Conservation (phyloP, 176 grass and related monocot species). For the Juncus effusus region DNA sequence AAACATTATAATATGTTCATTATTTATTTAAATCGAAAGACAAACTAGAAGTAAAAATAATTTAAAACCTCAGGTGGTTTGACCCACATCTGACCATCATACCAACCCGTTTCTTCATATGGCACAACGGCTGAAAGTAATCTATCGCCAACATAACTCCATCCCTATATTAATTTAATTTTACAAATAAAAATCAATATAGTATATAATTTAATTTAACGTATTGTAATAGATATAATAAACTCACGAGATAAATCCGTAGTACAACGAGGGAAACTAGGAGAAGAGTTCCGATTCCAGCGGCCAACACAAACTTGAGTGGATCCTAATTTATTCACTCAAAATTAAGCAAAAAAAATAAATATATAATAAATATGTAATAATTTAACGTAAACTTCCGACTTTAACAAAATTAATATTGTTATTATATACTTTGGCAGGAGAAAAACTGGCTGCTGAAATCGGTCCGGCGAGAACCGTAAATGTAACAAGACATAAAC, state of each 20-base stretch:
- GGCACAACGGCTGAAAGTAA: constrained; percentile 89
- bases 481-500: constrained; percentile 71
- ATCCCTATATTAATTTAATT: constrained; percentile 48
- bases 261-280: constrained; percentile 73
- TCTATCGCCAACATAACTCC: constrained; percentile 96
- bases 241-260: constrained; percentile 72
- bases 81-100: constrained; percentile 96
- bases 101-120: constrained; percentile 98
- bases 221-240: too few relatives aligned
- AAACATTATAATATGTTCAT: neutral
- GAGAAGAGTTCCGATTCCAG: constrained; percentile 80
- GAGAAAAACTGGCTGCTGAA: constrained; percentile 75
- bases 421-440: constrained; percentile 46
- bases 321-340: constrained; percentile 47
- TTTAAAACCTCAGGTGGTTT: constrained; percentile 76
- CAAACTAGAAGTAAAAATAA: too few relatives aligned
- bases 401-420: neutral
- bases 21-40: too few relatives aligned
- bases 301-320: constrained; percentile 73
- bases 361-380: constrained; percentile 6
- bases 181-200: neutral
- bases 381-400: neutral
- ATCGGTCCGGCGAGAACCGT: constrained; percentile 75
- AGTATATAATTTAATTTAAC: too few relatives aligned
- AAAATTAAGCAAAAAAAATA: neutral